These are phyloP conservation scores for Triticum urartu DNA, from an alignment of 176 grass and related monocot genomes.

Conservation along the genomic window DNA sequence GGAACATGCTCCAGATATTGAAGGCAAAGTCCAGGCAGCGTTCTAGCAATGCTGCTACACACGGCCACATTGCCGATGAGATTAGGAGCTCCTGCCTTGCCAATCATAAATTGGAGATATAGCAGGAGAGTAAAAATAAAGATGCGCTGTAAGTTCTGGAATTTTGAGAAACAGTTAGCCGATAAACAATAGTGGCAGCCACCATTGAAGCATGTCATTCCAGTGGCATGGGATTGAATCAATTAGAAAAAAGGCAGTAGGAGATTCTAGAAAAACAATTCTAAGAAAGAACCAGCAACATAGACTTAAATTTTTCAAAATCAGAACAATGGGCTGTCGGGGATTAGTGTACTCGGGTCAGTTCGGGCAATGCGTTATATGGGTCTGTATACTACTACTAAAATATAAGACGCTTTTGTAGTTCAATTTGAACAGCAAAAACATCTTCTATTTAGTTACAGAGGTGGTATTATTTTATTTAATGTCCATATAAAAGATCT, in stretches of 20 bases:
- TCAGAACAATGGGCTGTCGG: neutral
- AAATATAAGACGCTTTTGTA: too few species aligned
- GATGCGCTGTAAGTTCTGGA: neutral
- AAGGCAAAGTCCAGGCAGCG: neutral
- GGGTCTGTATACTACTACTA: neutral
- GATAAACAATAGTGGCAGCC: neutral
- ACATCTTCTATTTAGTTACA: too few species aligned
- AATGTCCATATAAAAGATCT: neutral
- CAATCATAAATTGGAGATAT: neutral
- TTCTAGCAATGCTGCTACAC: neutral
- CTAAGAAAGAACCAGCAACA: neutral
- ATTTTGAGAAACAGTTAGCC: neutral
- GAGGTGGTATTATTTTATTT: neutral
- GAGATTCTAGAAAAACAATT: neutral
- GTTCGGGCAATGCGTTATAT: too few species aligned
- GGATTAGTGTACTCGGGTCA: neutral
- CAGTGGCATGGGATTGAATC: neutral
- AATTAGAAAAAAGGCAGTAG: neutral
- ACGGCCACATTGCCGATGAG: too few species aligned
- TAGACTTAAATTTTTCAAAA: neutral
- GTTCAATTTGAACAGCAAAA: too few species aligned
- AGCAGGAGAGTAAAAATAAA: too few species aligned
- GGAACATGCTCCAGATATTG: neutral
- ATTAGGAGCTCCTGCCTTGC: neutral
- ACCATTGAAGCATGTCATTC: neutral